These are phyloP conservation scores for Aurifilum marmelostoma DNA, from an alignment of 2,329 filamentous ascomycete genomes.

Conservation along the genomic window DNA sequence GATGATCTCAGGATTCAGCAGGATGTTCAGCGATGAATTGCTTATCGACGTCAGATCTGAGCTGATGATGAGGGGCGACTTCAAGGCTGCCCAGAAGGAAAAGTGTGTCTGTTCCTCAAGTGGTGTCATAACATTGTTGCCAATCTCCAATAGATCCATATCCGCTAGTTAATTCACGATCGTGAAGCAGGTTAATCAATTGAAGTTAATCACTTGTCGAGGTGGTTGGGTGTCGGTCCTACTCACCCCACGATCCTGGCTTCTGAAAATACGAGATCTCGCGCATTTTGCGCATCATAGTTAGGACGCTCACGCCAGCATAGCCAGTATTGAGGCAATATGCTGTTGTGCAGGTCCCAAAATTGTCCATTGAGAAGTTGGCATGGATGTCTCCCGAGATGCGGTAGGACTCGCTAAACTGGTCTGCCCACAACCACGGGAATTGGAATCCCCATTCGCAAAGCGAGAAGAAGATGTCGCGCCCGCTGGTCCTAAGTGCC, in stretches of 20 bases:
- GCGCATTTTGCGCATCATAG: neutral
- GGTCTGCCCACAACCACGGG: conserved; percentile 19
- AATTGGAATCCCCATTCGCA: conserved; percentile 19
- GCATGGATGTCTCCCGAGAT: conserved; percentile 21
- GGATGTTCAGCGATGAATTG: conserved; percentile 11
- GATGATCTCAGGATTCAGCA: conserved; percentile 20
- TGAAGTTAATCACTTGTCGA: no score
- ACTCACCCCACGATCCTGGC: neutral
- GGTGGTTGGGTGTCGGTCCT: no score
- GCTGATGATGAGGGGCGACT: conserved; percentile 19
- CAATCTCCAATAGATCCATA: conserved; percentile 28
- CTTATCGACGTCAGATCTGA: conserved; percentile 12
- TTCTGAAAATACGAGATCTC: conserved; percentile 3
- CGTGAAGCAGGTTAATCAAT: no score
- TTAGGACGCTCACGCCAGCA: neutral
- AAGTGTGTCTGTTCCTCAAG: conserved; percentile 21
- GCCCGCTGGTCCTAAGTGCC: conserved; percentile 12
- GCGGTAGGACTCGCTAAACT: conserved; percentile 15
- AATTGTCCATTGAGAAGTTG: conserved; percentile 28
- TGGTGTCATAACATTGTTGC: conserved; percentile 12
- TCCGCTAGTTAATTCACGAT: conserved; percentile 44
- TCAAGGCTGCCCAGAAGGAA: conserved; percentile 15
- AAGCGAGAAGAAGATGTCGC: conserved; percentile 15
- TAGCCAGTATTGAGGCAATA: conserved; percentile 42
- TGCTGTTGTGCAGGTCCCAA: conserved; percentile 7